Base-by-base conservation (phyloP, 345 rosid genomes). In the Syzygium grande region DNA sequence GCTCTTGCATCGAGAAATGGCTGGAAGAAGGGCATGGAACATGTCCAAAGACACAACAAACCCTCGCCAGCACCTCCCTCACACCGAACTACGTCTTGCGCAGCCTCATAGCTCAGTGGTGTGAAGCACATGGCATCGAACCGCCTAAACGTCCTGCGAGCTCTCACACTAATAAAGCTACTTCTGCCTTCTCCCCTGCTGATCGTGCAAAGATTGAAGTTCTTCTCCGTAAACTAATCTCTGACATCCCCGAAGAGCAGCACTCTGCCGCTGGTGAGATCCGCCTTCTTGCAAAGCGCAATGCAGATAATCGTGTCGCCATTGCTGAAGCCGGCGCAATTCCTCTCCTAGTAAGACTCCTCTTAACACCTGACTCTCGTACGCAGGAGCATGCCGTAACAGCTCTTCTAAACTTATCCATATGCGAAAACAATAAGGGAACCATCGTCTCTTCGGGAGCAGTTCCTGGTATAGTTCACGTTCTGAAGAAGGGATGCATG, bases 21-120 rank as follows among this genome's bases (percentile, higher is more conserved):
- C 89, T 96, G 87, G 97, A 94, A 91, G 96, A 93, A 86, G 98
- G 99, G 84, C 97, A 96, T 84, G 91, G 91, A 30, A 96, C 99
- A 58, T 98, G 99, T 90, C 99, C 99, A 77, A 98, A 98, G 94
- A 96, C 99, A 14, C 98, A 94, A 88, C 98, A 98, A 93, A 87
- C 92, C 16, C 93, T 98, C 86, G 88, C 91, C 68, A 92, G 94
- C 90, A 92, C 91, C 85, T 92, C 93, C 78, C 94, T 96, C 68
- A 96, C 99, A 14, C 98, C 99, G 11, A 98, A 98, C 91, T 98
- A 93, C 65, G 99, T 94, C 86, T 92, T 98, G 61, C 99, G 99
- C 54, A 98, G 99, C 91, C 98, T 98, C 87, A 96, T 98, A 91
- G 97, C 98, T 52, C 99, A 98, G 89, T 98, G 99, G 99, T 96